A percentile compares a stretch with the other conserved stretches of the same genome.
phyloP scores from a whole-genome alignment of 345 rosid species.

The Carallia pectinifolia region DNA sequence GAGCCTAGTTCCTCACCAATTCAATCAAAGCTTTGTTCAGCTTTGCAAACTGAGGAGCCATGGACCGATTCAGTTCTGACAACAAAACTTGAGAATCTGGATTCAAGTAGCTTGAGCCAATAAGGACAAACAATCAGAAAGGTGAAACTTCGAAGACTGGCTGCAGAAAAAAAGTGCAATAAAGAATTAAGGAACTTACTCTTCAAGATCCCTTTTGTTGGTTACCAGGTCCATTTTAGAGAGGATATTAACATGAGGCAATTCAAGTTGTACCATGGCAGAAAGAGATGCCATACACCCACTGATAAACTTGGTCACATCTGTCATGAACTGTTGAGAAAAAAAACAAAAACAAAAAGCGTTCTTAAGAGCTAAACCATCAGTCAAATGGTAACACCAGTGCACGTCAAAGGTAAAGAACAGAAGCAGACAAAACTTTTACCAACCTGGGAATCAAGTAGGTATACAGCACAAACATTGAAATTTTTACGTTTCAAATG shows the following conservation, averaged over 20 bases:
- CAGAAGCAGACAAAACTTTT: conserved; percentile 1
- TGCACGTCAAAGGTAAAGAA: background rate
- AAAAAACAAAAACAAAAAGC: background rate
- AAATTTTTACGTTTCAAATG: conserved; percentile 81
- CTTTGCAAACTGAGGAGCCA: conserved; percentile 80
- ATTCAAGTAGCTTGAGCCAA: conserved; percentile 60
- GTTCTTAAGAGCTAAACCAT: background rate
- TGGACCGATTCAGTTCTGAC: conserved; percentile 66
- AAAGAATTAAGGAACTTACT: conserved; percentile 39
- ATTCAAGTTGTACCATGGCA: conserved; percentile 90
- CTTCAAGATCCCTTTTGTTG: conserved; percentile 60
- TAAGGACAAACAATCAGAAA: conserved; percentile 13
- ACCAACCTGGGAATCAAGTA: conserved; percentile 93
- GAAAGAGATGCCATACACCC: conserved; percentile 98
- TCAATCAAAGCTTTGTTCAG: conserved; percentile 79
- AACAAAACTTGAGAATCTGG: conserved; percentile 70
- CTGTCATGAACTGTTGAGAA: conserved; percentile 64
- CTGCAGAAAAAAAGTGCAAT: background rate
- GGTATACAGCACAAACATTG: conserved; percentile 77
- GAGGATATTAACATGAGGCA: conserved; percentile 86
- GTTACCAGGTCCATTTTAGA: conserved; percentile 91
- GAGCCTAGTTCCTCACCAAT: conserved; percentile 43
- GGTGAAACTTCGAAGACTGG: background rate
- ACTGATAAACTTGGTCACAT: conserved; percentile 87
- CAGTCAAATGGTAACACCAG: background rate